Conservation (phyloP, 345 rosid species). For the Linum lewisii region DNA sequence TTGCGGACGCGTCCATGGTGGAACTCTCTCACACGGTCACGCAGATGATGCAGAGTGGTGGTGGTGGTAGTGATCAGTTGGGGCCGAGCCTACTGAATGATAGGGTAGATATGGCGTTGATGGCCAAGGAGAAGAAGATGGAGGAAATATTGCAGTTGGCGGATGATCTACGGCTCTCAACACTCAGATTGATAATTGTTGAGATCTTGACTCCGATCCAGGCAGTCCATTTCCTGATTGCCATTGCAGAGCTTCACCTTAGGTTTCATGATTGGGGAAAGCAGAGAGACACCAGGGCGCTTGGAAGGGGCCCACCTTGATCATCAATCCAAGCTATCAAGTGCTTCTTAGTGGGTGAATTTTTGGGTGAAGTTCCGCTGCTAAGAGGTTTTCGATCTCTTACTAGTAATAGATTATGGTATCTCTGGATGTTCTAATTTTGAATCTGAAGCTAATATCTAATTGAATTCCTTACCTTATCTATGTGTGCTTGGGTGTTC, state of each 20-base stretch:
- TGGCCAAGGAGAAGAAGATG: conserved; percentile 19
- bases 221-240: conserved; percentile 4
- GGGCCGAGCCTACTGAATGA: too few relatives aligned
- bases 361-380: too few relatives aligned
- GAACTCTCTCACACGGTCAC: conserved; percentile 28
- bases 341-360: too few relatives aligned
- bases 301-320: too few relatives aligned
- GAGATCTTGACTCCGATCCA: conserved; percentile 4
- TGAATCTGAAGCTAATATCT: too few relatives aligned
- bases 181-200: conserved; percentile 14
- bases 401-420: too few relatives aligned
- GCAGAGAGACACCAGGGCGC: background rate
- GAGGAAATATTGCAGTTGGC: conserved; percentile 22
- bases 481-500: too few relatives aligned
- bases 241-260: background rate
- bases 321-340: too few relatives aligned
- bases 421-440: too few relatives aligned
- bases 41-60: conserved; percentile 8
- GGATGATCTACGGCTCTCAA: conserved; percentile 35
- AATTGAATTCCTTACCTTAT: too few relatives aligned
- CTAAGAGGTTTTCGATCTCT: too few relatives aligned
- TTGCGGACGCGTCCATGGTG: conserved; percentile 37
- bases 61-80: background rate
- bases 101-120: conserved; percentile 18
- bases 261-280: conserved; percentile 2